Evolutionary conservation across 139 green algal genomes (phyloP), one percentile per base, ranked within the genome.

Genomic region (Spirogloea muscicola): DNA sequence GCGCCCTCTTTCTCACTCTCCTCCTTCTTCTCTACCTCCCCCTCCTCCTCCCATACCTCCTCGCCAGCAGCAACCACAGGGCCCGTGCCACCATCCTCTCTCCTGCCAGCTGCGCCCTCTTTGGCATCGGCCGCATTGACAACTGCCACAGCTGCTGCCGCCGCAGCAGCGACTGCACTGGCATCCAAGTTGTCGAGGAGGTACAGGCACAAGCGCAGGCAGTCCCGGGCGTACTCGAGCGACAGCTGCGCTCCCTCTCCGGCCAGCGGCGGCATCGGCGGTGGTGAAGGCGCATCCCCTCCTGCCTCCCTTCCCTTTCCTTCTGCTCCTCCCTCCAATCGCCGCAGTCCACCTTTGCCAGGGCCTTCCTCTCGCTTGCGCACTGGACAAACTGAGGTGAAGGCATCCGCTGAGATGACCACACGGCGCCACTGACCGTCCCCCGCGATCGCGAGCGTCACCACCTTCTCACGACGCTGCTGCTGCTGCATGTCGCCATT

Each of bases 181-280:
- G 60, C 55, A 6, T 76, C 7, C 27, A 57, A 21, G 10, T 75
- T 49, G 58, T 37, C 68, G 42, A 76, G 49, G 29, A 76, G 68
- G 43, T 51, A 52, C 7, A 76, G 38, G 7, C 57, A 55, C 9
- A 75, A 75, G 41, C 57, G 3, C 3, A 76, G 58, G 43, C 68
- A 76, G 4, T 70, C 36, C 42, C 57, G 31, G 3, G 27, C 68
- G 34, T 75, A 76, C 25, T 73, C 68, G 3, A 76, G 48, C 6
- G 68, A 76, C 18, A 57, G 68, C 57, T 76, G 10, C 57, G 25
- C n/a, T n/a, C n/a, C n/a, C n/a, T n/a, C n/a, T n/a, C n/a, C n/a
- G n/a, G n/a, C n/a, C n/a, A n/a, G n/a, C n/a, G n/a, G n/a, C n/a
- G n/a, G n/a, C n/a, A n/a, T n/a, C n/a, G n/a, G n/a, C n/a, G n/a